These are phyloP conservation scores for Solanum pennellii DNA, from an alignment of 257 asterid species.

Conservation along the genomic window DNA sequence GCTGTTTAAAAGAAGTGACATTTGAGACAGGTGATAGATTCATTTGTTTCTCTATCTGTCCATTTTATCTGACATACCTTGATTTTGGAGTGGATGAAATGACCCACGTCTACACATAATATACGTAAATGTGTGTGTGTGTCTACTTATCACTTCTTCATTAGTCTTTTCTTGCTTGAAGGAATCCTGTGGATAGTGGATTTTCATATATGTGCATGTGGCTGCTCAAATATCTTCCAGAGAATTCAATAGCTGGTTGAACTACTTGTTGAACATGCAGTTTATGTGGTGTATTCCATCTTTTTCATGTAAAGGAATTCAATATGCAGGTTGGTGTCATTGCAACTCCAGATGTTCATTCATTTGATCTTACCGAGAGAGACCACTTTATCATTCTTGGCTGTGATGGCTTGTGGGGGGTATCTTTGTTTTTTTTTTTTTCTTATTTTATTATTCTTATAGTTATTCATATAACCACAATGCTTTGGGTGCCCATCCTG, in stretches of 20 bases:
- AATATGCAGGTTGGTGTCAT: conserved; percentile 76
- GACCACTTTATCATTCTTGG: conserved; percentile 87
- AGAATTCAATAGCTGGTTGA: not conserved
- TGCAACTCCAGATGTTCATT: conserved; percentile 81
- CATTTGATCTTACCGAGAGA: conserved; percentile 87
- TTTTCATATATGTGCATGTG: not conserved
- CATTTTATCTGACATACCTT: not conserved
- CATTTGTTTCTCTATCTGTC: not conserved
- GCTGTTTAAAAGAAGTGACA: not conserved
- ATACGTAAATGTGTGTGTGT: not conserved
- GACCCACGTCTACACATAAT: not conserved
- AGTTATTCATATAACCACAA: not conserved
- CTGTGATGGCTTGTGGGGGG: conserved; percentile 99
- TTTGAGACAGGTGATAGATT: not conserved
- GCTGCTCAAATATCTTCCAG: not conserved
- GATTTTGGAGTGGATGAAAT: not conserved
- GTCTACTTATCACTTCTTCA: not conserved
- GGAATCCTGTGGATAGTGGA: not conserved
- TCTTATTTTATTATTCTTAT: not conserved
- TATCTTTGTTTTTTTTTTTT: conserved; percentile 13
- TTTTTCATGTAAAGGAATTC: not conserved
- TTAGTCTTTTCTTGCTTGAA: not conserved
- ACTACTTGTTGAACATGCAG: not conserved
- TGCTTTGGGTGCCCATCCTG: not conserved
- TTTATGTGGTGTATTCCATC: not conserved